Evolutionary conservation across 306 rosid species (phyloP), one percentile per base, ranked within the genome.

Genomic region (Leucaena leucocephala): DNA sequence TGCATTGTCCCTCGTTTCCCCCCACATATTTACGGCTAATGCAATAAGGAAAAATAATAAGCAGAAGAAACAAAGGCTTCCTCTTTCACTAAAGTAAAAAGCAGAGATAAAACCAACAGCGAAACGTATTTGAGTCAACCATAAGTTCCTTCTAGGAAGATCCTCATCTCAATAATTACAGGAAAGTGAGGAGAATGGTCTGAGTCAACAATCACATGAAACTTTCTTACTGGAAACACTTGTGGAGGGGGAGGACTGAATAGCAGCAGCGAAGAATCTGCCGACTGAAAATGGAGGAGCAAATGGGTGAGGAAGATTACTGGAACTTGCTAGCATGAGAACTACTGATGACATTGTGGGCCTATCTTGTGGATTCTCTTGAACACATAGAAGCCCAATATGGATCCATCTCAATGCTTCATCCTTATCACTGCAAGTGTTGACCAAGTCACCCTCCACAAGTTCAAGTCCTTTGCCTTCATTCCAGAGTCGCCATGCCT

Each of bases 321-420:
- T 74, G 13, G 82, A 10, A 59, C 82, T 85, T 11, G 45, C 72
- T 65, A 85, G 80, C 86, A 82, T 79, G 27, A 80, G 64, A 75
- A 76, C 27, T 3, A 84, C 84, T 16, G 78, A 46, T 34, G 82
- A 65, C 66, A 85, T 82, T 17, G 68, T 82, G 16, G 86, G 84
- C 59, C 88, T 78, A 8, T 75, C 77, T 1, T 13, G 57, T 2
- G 81, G 81, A n/a, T 77, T 68, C 71, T 78, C 79, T 40, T 85
- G 88, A 59, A 75, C 82, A 12, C 88, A 85, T n/a, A 82, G 38
- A 45, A 85, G 39, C 42, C 81, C 84, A 46, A 85, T 82, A 27
- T 85, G 88, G 65, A 85, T 78, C 76, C 84, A 82, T 80, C 80
- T 85, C 45, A 82, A 9, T 0, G 74, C 82, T 36, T 82, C 78